These are phyloP conservation scores for Chlamydomonas sphaeroides DNA, from an alignment of 139 green algal genomes.

Conservation along the genomic window DNA sequence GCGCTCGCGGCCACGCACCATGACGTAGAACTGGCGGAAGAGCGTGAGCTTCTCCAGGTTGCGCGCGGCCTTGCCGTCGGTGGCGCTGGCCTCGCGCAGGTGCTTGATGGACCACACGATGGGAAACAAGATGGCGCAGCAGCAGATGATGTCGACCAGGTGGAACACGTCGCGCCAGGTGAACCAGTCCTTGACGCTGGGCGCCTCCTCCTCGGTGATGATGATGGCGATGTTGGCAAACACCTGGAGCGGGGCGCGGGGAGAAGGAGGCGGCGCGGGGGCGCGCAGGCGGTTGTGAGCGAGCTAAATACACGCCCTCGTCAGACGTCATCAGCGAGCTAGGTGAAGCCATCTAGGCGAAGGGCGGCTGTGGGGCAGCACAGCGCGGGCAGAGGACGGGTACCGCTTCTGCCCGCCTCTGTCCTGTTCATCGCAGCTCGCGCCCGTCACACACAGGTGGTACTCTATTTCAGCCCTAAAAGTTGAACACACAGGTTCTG, in stretches of 20 bases:
- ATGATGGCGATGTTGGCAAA: slow-evolving; percentile 95
- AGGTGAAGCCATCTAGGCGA: too few species aligned
- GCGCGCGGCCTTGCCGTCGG: slow-evolving; percentile 75
- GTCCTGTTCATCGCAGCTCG: too few species aligned
- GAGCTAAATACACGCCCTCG: too few species aligned
- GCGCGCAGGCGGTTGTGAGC: background rate
- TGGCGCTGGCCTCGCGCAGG: slow-evolving; percentile 77
- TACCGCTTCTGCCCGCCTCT: too few species aligned
- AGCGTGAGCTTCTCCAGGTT: slow-evolving; percentile 91
- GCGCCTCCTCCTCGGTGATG: slow-evolving; percentile 89
- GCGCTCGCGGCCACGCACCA: slow-evolving; percentile 16
- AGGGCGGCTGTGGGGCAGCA: too few species aligned
- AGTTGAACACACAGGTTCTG: too few species aligned
- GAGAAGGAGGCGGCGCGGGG: background rate
- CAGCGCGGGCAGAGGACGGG: too few species aligned
- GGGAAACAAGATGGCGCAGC: slow-evolving; percentile 97
- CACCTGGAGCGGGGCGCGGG: slow-evolving; percentile 65
- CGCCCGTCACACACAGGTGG: too few species aligned
- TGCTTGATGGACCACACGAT: slow-evolving; percentile 99
- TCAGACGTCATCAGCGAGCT: too few species aligned
- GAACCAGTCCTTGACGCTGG: slow-evolving; percentile 84
- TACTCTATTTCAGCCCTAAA: too few species aligned
- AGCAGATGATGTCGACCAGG: slow-evolving; percentile 98
- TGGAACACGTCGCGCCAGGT: slow-evolving; percentile 95
- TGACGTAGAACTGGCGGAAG: slow-evolving; percentile 97